These are phyloP conservation scores for Picea sitchensis DNA, from an alignment of 75 land plant species.

Conservation along the genomic window DNA sequence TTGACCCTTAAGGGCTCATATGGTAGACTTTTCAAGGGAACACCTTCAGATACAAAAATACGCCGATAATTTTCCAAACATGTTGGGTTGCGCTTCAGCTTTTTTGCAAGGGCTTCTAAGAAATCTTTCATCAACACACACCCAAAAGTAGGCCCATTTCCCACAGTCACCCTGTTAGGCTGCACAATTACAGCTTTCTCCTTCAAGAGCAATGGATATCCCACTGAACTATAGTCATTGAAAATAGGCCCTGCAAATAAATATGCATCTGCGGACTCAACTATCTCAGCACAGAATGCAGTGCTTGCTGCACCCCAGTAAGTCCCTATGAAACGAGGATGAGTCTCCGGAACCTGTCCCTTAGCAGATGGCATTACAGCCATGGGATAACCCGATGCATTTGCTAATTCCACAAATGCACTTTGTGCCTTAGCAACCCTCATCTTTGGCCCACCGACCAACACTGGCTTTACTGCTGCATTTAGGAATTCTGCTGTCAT, in stretches of 20 bases:
- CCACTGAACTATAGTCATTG: conserved; percentile 61
- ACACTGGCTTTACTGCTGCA: conserved; percentile 40
- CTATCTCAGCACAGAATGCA: conserved; percentile 39
- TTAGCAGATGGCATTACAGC: conserved; percentile 57
- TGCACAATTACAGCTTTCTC: conserved; percentile 41
- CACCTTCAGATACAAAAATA: conserved; percentile 53
- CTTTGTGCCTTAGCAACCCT: conserved; percentile 33
- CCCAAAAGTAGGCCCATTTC: conserved; percentile 37
- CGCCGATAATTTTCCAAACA: conserved; percentile 50
- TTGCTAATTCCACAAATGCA: conserved; percentile 33
- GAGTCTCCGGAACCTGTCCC: conserved; percentile 32
- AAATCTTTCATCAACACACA: conserved; percentile 51
- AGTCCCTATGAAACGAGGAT: conserved; percentile 48
- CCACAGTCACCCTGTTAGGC: conserved; percentile 34
- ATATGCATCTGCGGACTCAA: conserved; percentile 59
- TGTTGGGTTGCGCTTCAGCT: conserved; percentile 26
- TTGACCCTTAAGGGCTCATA: conserved; percentile 56
- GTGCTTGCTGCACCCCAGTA: conserved; percentile 59
- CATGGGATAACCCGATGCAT: conserved; percentile 42
- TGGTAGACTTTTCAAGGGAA: conserved; percentile 23
- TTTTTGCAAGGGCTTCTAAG: conserved; percentile 32
- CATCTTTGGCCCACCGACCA: conserved; percentile 47
- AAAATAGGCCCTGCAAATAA: conserved; percentile 53
- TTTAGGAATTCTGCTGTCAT: conserved; percentile 39
- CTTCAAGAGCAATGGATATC: conserved; percentile 46